phyloP scores from a whole-genome alignment of 2,329 filamentous ascomycete species.

The Beauveria sp. region DNA sequence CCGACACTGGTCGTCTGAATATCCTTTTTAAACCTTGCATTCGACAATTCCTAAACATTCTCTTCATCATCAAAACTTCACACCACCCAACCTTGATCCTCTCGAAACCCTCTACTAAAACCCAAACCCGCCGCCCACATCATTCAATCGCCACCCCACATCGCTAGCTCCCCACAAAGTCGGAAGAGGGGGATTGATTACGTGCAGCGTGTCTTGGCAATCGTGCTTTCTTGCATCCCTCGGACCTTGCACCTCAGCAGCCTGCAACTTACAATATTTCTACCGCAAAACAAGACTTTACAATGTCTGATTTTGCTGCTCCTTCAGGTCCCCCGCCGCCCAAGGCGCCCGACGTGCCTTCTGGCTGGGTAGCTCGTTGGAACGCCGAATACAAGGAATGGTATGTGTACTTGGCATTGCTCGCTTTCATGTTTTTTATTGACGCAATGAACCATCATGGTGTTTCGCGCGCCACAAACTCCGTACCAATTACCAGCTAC shows the following conservation, averaged over 20 bases:
- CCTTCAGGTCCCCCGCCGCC: conserved; percentile 49
- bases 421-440: no score
- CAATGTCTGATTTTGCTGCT: conserved; percentile 47
- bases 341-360: conserved; percentile 52
- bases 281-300: background rate
- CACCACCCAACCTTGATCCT: background rate
- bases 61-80: no score
- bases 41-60: no score
- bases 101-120: background rate
- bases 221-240: background rate
- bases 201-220: conserved; percentile 5
- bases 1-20: no score
- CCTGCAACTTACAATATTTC: background rate
- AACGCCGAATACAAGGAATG: conserved; percentile 86
- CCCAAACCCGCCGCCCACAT: background rate
- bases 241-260: background rate
- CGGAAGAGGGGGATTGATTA: background rate
- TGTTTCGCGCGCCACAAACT: no score
- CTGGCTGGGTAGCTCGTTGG: conserved; percentile 77
- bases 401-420: conserved; percentile 31
- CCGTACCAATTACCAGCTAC: background rate
- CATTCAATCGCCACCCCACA: background rate
- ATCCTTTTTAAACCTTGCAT: no score
- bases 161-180: background rate
- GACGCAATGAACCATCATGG: no score